Evolutionary conservation across 2,329 filamentous ascomycete genomes (phyloP).

Genomic region (Microthyrium microscopicum): DNA sequence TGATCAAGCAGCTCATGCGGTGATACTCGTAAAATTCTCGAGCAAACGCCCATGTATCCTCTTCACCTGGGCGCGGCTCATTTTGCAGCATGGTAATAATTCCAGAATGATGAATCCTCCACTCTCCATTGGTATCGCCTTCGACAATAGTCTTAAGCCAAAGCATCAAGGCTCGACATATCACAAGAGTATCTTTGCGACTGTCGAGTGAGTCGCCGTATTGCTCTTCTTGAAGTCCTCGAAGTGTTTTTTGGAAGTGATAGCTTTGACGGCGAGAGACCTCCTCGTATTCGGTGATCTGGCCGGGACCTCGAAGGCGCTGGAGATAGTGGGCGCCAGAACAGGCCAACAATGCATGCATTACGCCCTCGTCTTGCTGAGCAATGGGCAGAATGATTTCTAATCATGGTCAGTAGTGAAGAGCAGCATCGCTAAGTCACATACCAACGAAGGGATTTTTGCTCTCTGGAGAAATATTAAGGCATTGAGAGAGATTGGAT

Average conservation of each 20-base stretch:
- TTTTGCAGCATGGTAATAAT: slow-evolving; percentile 55
- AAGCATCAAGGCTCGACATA: slow-evolving; percentile 41
- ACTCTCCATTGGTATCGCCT: slow-evolving; percentile 48
- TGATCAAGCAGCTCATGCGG: slow-evolving; percentile 41
- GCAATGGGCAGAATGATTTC: slow-evolving; percentile 72
- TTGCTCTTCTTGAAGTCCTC: too few relatives aligned
- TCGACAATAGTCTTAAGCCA: slow-evolving; percentile 45
- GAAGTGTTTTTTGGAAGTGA: slow-evolving; percentile 31
- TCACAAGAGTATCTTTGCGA: slow-evolving; percentile 23
- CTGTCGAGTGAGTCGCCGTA: too few relatives aligned
- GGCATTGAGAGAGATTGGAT: slow-evolving; percentile 57
- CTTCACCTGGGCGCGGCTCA: slow-evolving; percentile 43
- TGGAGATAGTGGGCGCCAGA: slow-evolving; percentile 67
- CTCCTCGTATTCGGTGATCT: too few relatives aligned
- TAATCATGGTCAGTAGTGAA: background rate
- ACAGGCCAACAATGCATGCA: slow-evolving; percentile 78
- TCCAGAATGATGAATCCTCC: slow-evolving; percentile 62
- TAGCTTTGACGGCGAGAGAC: slow-evolving; percentile 39
- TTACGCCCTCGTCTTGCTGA: slow-evolving; percentile 60
- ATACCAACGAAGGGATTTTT: slow-evolving; percentile 62
- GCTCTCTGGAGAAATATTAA: slow-evolving; percentile 67
- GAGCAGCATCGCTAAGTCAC: background rate
- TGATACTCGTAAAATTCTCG: slow-evolving; percentile 76
- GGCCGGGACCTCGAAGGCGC: too few relatives aligned
- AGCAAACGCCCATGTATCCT: slow-evolving; percentile 57